Conservation (phyloP, 2,329 filamentous ascomycete species). For the Exserohilum turcica region DNA sequence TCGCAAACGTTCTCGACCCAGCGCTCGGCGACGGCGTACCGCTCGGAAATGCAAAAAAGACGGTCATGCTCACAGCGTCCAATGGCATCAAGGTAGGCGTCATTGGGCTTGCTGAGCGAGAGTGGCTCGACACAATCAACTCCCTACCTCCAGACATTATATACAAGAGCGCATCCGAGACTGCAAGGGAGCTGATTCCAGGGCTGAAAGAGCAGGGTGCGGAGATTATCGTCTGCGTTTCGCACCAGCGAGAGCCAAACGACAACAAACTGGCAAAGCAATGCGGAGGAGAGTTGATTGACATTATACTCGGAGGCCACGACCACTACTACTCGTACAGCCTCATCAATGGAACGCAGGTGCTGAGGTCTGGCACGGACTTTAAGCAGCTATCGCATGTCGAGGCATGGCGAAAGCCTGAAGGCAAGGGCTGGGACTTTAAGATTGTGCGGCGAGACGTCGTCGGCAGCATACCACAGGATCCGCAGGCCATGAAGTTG, state of each 20-base stretch:
- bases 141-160: conserved; percentile 78
- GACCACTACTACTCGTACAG: conserved; percentile 87
- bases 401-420: conserved; percentile 68
- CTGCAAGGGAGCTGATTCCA: conserved; percentile 76
- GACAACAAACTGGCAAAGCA: conserved; percentile 83
- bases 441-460: conserved; percentile 77
- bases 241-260: conserved; percentile 86
- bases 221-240: conserved; percentile 80
- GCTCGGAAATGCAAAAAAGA: conserved; percentile 76
- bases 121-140: conserved; percentile 91
- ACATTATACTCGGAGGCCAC: conserved; percentile 86
- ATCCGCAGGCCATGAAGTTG: conserved; percentile 64
- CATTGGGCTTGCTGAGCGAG: conserved; percentile 82
- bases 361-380: conserved; percentile 86
- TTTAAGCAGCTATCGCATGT: conserved; percentile 93
- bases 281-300: conserved; percentile 71
- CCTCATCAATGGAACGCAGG: conserved; percentile 77
- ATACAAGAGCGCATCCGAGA: conserved; percentile 77
- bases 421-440: conserved; percentile 71
- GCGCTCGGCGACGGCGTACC: conserved; percentile 75
- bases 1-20: conserved; percentile 86
- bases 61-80: conserved; percentile 75
- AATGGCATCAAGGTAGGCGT: conserved; percentile 87
- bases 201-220: conserved; percentile 75
- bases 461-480: conserved; percentile 68